Evolutionary conservation across 2,329 filamentous ascomycete species (phyloP), one percentile per base, ranked within the genome.

Genomic region (Phialophora expanda): DNA sequence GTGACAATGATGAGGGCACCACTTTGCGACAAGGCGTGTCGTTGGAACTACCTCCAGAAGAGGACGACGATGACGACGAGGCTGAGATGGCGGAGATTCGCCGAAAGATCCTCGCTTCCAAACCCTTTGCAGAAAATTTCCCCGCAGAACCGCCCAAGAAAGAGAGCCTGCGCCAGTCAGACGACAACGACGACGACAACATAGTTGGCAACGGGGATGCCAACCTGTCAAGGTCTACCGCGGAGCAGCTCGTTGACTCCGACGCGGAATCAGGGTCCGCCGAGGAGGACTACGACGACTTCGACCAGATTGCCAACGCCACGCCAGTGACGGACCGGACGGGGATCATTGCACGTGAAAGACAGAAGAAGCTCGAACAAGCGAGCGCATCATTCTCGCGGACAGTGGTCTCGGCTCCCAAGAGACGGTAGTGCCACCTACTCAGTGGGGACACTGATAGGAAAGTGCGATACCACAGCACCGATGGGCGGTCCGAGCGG

Each of bases 11-110:
- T 0, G 81, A 83, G 24, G 78, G 78, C 22, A 79, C 81, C 4
- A 80, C 80, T 20, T 80, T 84, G 8, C 81, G 82, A 17, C 78
- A 82, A 28, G 79, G 85, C 24, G 64, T 70, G 5, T 78, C 83
- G 38, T 81, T 78, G 71, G 91, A 95, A 72, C 89, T 88, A 0
- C 93, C 89, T 73, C 89, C 87, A 61, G 85, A 96, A 54, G 92
- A 92, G 9, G 90, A 93, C 62, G 89, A 92, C 71, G 87, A 86
- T 34, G 91, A 91, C 64, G 90, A 97, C 64, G 92, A 96, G 73
- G 90, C 91, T 60, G 89, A 93, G 75, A 98, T 98, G 93, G 93
- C 92, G 41, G 93, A 96, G 74, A 89, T 99, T 60, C 87, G 95
- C 56, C 88, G 90, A 62, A 91, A 92, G 72, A 92, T 98, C n/a